Evolutionary conservation across 257 asterid species (phyloP), one percentile per base, ranked within the genome.

Genomic region (Penstemon barbatus): DNA sequence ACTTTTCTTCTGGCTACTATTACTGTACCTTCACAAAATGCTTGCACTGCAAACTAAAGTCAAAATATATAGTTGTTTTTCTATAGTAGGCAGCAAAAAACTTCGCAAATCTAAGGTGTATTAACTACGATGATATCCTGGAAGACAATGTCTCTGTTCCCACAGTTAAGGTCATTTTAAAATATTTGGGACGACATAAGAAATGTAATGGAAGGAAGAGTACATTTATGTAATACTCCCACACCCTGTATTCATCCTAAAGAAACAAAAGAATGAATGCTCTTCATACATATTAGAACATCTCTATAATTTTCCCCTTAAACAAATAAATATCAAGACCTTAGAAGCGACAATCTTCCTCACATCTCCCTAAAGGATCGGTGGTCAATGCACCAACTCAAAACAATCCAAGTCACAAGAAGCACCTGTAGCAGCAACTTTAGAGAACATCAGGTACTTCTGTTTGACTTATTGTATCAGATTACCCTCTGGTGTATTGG

Each of bases 371-470:
- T 39, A 42, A 40, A 36, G 38, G 13, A 25, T 52, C 51, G 40
- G 40, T 8, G 44, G 68, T 55, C 8, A 7, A 56, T 25, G 33
- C 33, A 25, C 33, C 33, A 25, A 25, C 33, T 25, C 33, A 25
- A 25, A 25, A 25, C 33, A 25, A 25, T 25, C 33, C 2, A 2
- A 25, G 33, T 25, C 33, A 25, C 33, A 25, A 25, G 33, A 25
- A 33, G 65, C 53, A 63, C 57, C 40, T 43, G 25, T 38, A 60
- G 36, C 54, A 74, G 55, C 61, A 43, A 48, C n/a, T 63, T 44
- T 39, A 39, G 52, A 6, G 33, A 42, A 8, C 36, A 51, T 37
- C 58, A 65, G 51, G 42, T 54, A 33, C 33, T 55, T 46, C 64
- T 45, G 37, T 62, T 52, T 65, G 5, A 61, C 51, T 19, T 7